Evolutionary conservation across 148 eudicot genomes (phyloP), one percentile per base, ranked within the genome.

Genomic region (Talinum fruticosum): DNA sequence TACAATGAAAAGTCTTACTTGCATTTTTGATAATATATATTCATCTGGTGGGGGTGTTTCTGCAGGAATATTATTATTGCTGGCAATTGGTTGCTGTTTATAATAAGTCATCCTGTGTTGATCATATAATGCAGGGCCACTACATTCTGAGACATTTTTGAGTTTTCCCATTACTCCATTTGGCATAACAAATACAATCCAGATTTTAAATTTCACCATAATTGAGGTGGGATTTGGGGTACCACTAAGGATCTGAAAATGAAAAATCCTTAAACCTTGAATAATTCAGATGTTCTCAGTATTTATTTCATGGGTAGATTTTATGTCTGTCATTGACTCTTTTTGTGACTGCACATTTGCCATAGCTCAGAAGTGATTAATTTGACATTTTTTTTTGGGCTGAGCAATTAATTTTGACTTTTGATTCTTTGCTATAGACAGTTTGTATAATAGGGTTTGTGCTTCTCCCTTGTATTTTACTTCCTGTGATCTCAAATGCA

Each of bases 41-140:
- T 72, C 8, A 26, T 73, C 57, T 54, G 36, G 73, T 66, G 35
- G 82, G 57, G 23, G 26, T 66, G 13, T 35, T 79, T 73, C 37
- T 26, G n/a, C 66, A 28, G 49, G 69, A 72, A 59, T 18, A 12
- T 12, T 72, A 72, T 38, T 23, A 33, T 23, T 74, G n/a, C 61
- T 75, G 82, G 77, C 77, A 65, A 74, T 57, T 53, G 47, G 13
- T 68, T 34, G 65, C 24, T 75, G 75, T 14, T 70, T 76, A n/a
- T n/a, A 64, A 71, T 35, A 32, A 29, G 82, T 81, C 83, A 38
- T 75, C 37, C 62, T 64, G 72, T 36, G 3, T 24, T 45, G n/a
- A 71, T 47, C 57, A 45, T 49, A 51, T 81, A 64, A 72, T 81
- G 83, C 73, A 49, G 53, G 57, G 51, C 80, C 83, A 81, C 80